These are phyloP conservation scores for Boletellus ananas DNA, from an alignment of 768 basidiomycete species.

Conservation along the genomic window DNA sequence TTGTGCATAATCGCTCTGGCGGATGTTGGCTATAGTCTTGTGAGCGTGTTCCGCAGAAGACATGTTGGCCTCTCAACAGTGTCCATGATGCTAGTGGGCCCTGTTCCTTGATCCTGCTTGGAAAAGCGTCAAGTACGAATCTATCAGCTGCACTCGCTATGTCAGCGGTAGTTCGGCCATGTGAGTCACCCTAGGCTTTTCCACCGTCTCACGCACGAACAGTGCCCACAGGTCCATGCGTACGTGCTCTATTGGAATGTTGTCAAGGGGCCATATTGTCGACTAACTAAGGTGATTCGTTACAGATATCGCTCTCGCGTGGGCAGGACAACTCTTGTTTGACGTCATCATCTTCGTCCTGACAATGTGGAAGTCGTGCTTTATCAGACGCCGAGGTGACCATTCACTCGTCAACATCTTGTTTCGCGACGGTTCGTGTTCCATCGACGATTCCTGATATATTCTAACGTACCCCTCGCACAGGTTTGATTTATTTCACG, in stretches of 20 bases:
- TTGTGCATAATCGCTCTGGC: background rate
- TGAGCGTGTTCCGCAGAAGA: background rate
- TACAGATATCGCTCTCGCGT: slow-evolving; percentile 8
- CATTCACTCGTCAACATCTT: slow-evolving; percentile 10
- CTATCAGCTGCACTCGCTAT: background rate
- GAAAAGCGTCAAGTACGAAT: too few relatives aligned
- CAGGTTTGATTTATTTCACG: slow-evolving; percentile 20
- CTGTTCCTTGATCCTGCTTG: background rate
- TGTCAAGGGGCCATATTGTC: background rate
- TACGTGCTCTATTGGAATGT: slow-evolving; percentile 1
- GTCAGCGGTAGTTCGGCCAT: background rate
- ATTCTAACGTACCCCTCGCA: background rate
- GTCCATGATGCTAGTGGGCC: slow-evolving; percentile 7
- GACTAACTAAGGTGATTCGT: background rate
- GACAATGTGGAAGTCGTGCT: slow-evolving; percentile 14
- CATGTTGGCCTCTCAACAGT: background rate
- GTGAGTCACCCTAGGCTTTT: slow-evolving; percentile 3
- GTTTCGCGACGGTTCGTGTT: slow-evolving; percentile 15
- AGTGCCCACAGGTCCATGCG: slow-evolving; percentile 7
- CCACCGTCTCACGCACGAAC: background rate
- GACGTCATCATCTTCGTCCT: slow-evolving; percentile 20
- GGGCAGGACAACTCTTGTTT: slow-evolving; percentile 16
- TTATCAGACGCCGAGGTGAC: background rate
- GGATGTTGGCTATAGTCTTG: slow-evolving; percentile 1
- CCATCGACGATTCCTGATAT: background rate